A percentile compares a stretch with the other conserved stretches of the same genome.
Conservation (phyloP, 495 filamentous ascomycete genomes). For the Penicillium paradoxum region DNA sequence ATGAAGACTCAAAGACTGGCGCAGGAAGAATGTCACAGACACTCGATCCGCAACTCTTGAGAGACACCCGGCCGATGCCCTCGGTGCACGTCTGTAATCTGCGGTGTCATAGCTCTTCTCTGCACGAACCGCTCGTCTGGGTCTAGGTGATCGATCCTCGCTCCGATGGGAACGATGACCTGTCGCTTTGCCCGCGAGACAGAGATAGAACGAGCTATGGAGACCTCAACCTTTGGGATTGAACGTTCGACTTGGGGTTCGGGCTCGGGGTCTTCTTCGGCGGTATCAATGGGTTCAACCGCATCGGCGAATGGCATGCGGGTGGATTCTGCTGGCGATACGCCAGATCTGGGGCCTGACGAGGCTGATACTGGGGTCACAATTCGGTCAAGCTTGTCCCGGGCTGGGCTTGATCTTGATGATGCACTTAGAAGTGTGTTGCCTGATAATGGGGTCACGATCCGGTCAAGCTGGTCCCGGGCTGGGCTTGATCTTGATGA, state of each 20-base stretch:
- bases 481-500: slow-evolving; percentile 12
- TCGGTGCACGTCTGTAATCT: slow-evolving; percentile 26
- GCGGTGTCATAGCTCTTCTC: slow-evolving; percentile 21
- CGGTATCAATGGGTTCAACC: neutral
- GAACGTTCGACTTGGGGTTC: neutral
- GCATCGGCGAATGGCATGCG: slow-evolving; percentile 15
- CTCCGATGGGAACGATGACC: slow-evolving; percentile 33
- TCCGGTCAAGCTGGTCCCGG: slow-evolving; percentile 7
- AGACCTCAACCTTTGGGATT: slow-evolving; percentile 32
- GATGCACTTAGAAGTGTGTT: slow-evolving; percentile 9
- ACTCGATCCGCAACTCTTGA: slow-evolving; percentile 38
- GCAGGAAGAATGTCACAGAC: slow-evolving; percentile 14
- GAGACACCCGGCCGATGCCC: slow-evolving; percentile 35
- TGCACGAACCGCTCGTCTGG: slow-evolving; percentile 26
- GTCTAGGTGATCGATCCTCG: slow-evolving; percentile 20
- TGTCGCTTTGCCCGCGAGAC: slow-evolving; percentile 35
- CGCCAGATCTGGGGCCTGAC: slow-evolving; percentile 5
- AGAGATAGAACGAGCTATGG: slow-evolving; percentile 39
- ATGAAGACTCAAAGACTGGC: no score
- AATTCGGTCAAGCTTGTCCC: slow-evolving; percentile 9
- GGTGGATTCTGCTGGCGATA: slow-evolving; percentile 3
- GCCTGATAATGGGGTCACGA: slow-evolving; percentile 17
- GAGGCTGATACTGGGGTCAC: slow-evolving; percentile 17
- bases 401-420: slow-evolving; percentile 9
- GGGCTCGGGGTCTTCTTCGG: slow-evolving; percentile 7